Conservation (phyloP, 352 stramenopile species). For the Halophytophthora polymorphica region DNA sequence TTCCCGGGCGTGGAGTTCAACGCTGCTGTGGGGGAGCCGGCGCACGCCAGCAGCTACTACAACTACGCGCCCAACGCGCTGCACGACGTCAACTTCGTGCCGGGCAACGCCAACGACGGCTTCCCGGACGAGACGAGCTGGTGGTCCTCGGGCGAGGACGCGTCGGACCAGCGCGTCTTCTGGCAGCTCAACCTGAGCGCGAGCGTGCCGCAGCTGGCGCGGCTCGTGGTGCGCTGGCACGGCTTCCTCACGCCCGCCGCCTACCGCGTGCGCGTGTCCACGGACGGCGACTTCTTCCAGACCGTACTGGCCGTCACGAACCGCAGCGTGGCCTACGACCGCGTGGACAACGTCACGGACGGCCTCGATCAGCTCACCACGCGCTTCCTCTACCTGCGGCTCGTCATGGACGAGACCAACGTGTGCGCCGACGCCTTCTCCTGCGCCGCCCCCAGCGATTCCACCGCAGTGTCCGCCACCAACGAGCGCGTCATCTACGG, state of each 20-base stretch:
- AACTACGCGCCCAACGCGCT: slow-evolving; percentile 59
- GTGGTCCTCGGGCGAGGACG: slow-evolving; percentile 64
- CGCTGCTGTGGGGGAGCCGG: slow-evolving; percentile 42
- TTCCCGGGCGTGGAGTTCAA: slow-evolving; percentile 73
- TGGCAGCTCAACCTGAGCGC: slow-evolving; percentile 77
- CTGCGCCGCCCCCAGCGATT: slow-evolving; percentile 34
- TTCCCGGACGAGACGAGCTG: slow-evolving; percentile 70
- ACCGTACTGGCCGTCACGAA: slow-evolving; percentile 49
- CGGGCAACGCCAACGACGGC: slow-evolving; percentile 68
- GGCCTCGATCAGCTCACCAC: slow-evolving; percentile 38
- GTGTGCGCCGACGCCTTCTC: slow-evolving; percentile 38
- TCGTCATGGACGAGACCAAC: slow-evolving; percentile 49
- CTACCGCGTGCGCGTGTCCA: slow-evolving; percentile 65
- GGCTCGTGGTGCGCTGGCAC: slow-evolving; percentile 75
- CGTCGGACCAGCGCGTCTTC: slow-evolving; percentile 37
- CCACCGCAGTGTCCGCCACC: slow-evolving; percentile 16
- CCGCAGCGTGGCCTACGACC: slow-evolving; percentile 49
- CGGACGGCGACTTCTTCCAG: slow-evolving; percentile 55
- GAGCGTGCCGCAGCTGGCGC: slow-evolving; percentile 35
- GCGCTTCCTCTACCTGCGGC: slow-evolving; percentile 54
- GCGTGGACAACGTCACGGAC: slow-evolving; percentile 57
- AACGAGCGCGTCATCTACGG: slow-evolving; percentile 73
- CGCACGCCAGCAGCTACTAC: slow-evolving; percentile 75
- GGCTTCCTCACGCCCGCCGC: slow-evolving; percentile 56
- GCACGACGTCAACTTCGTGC: slow-evolving; percentile 55